Base-by-base conservation (phyloP, 352 stramenopile genomes). In the Blastocystis sp. region DNA sequence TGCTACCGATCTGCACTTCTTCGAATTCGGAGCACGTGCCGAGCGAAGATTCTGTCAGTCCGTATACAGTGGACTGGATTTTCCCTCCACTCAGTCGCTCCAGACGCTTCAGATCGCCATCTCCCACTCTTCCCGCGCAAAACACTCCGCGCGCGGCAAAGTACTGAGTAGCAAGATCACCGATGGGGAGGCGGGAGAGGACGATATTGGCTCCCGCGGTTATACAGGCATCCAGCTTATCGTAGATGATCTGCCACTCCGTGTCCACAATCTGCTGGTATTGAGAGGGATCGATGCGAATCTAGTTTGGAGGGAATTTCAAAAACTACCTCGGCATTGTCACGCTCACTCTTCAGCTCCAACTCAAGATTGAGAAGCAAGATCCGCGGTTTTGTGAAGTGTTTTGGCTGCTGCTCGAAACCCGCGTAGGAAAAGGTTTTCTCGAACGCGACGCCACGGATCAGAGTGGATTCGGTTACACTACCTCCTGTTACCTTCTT, bases 191-290 rank as follows among this genome's bases (percentile, higher is more conserved):
- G 91, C 96, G 98, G 80, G 95, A 98, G 80, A 99, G 91, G 37
- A 99, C 97, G 92, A 99, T 98, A 91, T 98, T 97, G 79, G 96
- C 96, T 23, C 96, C 96, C 64, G 92, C 96, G 56, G 90, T 53
- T 11, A 95, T 91, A 63, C 93, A 95, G 75, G 94, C 91, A 29
- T 97, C 94, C 50, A 97, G 93, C 91, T 99, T 99, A 89, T 98
- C 96, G 92, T 98, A 99, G 91, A 99, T 99, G 90, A 99, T 98
- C 90, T 97, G 95, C 97, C 97, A 99, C 92, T 99, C 97, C 26
- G 97, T 96, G 90, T 99, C 96, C 7, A 99, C 97, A 91, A 99
- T 99, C 69, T 94, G 97, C 93, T 99, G 97, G 93, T 99, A 99
- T 91, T 98, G 93, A 54, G 93, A 92, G n/a, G 96, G 96, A 92